A percentile compares a stretch with the other conserved stretches of the same genome.
Conservation (phyloP, 2,329 filamentous ascomycete species). For the Cladosporium sp. region DNA sequence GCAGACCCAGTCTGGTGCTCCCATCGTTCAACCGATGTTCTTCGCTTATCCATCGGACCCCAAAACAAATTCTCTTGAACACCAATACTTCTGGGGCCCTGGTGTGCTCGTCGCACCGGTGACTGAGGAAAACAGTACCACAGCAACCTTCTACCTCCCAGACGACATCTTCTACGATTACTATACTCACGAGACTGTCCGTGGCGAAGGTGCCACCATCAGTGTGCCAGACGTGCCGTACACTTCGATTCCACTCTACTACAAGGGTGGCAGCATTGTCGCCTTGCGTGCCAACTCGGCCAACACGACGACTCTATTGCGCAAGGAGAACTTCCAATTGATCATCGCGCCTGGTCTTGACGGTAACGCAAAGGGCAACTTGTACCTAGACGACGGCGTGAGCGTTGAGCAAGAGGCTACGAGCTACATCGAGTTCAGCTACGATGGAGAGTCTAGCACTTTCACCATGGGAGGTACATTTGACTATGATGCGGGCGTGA, state of each 20-base stretch:
- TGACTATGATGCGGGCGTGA: slow-evolving; percentile 45
- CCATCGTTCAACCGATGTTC: slow-evolving; percentile 66
- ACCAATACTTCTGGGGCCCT: slow-evolving; percentile 59
- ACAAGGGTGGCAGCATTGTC: slow-evolving; percentile 62
- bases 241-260: slow-evolving; percentile 61
- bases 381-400: slow-evolving; percentile 77
- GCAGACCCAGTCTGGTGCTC: slow-evolving; percentile 58
- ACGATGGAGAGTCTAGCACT: slow-evolving; percentile 42
- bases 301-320: slow-evolving; percentile 61
- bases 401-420: slow-evolving; percentile 56
- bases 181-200: slow-evolving; percentile 48
- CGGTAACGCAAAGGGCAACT: slow-evolving; percentile 60
- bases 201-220: slow-evolving; percentile 43
- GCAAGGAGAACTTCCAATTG: slow-evolving; percentile 65
- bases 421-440: slow-evolving; percentile 59
- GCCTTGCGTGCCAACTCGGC: slow-evolving; percentile 53
- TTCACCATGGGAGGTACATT: slow-evolving; percentile 53
- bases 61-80: slow-evolving; percentile 49
- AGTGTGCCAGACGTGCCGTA: slow-evolving; percentile 44
- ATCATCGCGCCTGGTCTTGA: slow-evolving; percentile 61
- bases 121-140: slow-evolving; percentile 48
- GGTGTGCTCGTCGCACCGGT: slow-evolving; percentile 56
- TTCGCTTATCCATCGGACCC: slow-evolving; percentile 62
- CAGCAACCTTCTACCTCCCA: slow-evolving; percentile 54
- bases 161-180: slow-evolving; percentile 59